Percentiles rank a stretch among this genome's conserved stretches.
Conservation (phyloP, 768 basidiomycete species). For the Boletellus sp. region DNA sequence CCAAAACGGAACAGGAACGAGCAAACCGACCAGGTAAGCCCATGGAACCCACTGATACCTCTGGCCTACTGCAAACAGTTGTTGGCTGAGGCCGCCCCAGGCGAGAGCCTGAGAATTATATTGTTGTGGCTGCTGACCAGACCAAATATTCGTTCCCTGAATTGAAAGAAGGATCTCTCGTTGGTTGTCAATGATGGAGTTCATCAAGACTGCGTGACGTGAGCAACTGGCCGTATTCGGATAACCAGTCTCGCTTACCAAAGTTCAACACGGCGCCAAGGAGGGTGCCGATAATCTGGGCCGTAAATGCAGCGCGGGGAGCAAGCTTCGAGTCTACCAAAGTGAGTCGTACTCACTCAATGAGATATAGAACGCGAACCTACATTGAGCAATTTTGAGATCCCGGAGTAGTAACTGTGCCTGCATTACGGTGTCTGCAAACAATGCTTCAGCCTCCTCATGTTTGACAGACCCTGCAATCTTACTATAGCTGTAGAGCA, state of each 20-base stretch:
- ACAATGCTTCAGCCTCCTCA: conserved; percentile 35
- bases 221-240: conserved; percentile 44
- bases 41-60: conserved; percentile 43
- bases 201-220: conserved; percentile 42
- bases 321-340: conserved; percentile 55
- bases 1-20: conserved; percentile 41
- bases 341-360: conserved; percentile 36
- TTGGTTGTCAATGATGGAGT: conserved; percentile 50
- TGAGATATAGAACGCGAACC: conserved; percentile 1
- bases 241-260: conserved; percentile 47
- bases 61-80: conserved; percentile 31
- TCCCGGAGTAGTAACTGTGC: conserved; percentile 52
- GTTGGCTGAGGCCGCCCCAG: conserved; percentile 39
- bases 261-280: conserved; percentile 35
- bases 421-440: conserved; percentile 49
- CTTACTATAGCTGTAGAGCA: conserved; percentile 47
- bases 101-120: conserved; percentile 35
- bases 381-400: conserved; percentile 42
- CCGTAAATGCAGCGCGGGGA: conserved; percentile 60
- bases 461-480: conserved; percentile 23
- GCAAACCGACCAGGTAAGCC: conserved; percentile 32
- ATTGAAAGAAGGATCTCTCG: conserved; percentile 50
- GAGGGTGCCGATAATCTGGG: conserved; percentile 44
- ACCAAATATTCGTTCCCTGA: conserved; percentile 45
- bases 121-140: conserved; percentile 30